Base-by-base conservation (phyloP, 164 flowering plant species). In the Pachysandra terminalis region DNA sequence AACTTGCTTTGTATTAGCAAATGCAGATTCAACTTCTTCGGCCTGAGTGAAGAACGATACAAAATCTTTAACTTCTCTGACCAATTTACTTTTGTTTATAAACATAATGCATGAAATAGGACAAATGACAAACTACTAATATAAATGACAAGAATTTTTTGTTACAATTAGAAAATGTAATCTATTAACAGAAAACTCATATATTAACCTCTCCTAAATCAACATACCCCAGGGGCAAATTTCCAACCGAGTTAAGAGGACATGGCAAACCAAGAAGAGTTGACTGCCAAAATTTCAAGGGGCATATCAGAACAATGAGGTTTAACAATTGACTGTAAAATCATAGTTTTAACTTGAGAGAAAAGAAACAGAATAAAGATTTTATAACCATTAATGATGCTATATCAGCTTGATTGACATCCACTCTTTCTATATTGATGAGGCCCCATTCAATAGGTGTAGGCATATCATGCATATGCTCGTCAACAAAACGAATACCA, bases 321-420 rank as follows among this genome's bases (percentile, higher is more conserved):
- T 61, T 35, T 62, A 64, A 62, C n/a, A 28, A 51, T 23, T 56
- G 27, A 23, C 16, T 24, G 13, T 26, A 35, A 70, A 65, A 54
- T 55, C 41, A 49, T 8, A 7, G 52, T 56, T 8, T 22, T 25
- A 40, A 65, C 17, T n/a, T 51, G 17, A 67, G n/a, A 71, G 56
- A 0, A 52, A 59, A 71, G 41, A 68, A 68, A 41, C 56, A 51
- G 24, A 22, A 71, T 25, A 72, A 65, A 74, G 63, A 35, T 35
- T 53, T 60, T 41, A 71, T 71, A 74, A 94, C 98, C 98, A 94
- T 94, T 70, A 94, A 81, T 52, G 98, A 91, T 45, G 98, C 90
- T 72, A 94, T 90, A 81, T 94, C 98, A 77, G 98, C 98, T 85
- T 94, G 98, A 78, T 94, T 94, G 67, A 94, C 96, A 84, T 94